A percentile compares a stretch with the other conserved stretches of the same genome.
Conservation (phyloP, 805 yeast species). For the Lachancea lanzarotensis region DNA sequence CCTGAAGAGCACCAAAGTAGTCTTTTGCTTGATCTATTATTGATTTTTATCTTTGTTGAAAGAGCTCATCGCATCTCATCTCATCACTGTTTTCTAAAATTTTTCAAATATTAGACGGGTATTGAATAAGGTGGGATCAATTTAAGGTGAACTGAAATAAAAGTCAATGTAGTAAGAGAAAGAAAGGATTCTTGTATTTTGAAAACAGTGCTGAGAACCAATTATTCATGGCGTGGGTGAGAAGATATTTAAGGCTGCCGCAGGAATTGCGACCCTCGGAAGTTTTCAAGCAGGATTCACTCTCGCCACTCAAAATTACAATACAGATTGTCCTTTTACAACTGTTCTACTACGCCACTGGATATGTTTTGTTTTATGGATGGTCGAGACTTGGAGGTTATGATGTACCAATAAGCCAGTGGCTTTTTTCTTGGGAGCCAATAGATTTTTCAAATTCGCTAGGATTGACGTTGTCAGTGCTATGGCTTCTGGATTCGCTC, state of each 20-base stretch:
- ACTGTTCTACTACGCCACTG: constrained; percentile 68
- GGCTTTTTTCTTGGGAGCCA: constrained; percentile 78
- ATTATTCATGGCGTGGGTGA: constrained; percentile 17
- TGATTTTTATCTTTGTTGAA: not conserved
- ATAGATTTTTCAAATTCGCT: constrained; percentile 68
- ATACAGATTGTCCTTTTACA: constrained; percentile 76
- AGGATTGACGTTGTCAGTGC: constrained; percentile 64
- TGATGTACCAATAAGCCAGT: constrained; percentile 48
- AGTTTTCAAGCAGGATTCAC: constrained; percentile 35
- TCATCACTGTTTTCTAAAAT: constrained; percentile 14
- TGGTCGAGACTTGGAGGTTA: constrained; percentile 67
- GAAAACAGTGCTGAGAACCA: not conserved
- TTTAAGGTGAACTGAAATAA: not conserved
- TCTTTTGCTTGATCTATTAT: too few species aligned
- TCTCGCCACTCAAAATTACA: constrained; percentile 53
- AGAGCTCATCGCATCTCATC: constrained; percentile 14
- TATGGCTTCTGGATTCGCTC: constrained; percentile 82
- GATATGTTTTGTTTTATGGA: constrained; percentile 55
- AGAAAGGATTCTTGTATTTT: not conserved
- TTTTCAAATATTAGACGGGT: constrained; percentile 1
- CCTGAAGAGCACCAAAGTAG: too few species aligned
- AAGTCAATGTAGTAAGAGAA: too few species aligned
- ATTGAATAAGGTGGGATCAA: not conserved
- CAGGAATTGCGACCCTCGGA: constrained; percentile 27
- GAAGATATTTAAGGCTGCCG: constrained; percentile 28